Evolutionary conservation across 2,329 filamentous ascomycete genomes (phyloP), one percentile per base, ranked within the genome.

Genomic region (Colletotrichum incanum): DNA sequence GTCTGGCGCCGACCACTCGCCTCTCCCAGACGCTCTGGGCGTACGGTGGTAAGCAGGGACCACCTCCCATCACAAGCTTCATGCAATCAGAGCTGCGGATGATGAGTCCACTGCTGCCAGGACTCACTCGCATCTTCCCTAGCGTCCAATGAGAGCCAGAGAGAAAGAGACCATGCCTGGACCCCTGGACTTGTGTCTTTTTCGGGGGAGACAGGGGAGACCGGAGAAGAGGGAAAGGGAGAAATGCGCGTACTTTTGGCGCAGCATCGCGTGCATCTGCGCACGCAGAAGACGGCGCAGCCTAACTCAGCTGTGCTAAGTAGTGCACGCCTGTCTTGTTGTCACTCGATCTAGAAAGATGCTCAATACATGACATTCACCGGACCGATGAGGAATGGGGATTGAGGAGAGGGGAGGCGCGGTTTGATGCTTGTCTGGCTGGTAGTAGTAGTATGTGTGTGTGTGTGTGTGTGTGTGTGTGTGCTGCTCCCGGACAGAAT

Each of bases 21-120:
- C 20, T 23, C 5, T 16, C 16, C 18, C 55, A 28, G 34, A 37
- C 62, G 65, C 20, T 45, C 54, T 31, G 2, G 52, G 37, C 1
- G 5, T 8, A 34, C 31, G 28, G 31, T 14, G 8, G 34, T 59
- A 60, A 60, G 67, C 67, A 67, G 31, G 56, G 63, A 23, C 45
- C 62, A 60, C 45, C 37, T 20, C 2, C 50, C n/a, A 43, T 62
- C 63, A 61, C 63, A 71, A 56, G 67, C 63, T 71, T 71, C 67
- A 67, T 71, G 63, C 63, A 67, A 71, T 61, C 67, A 66, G 62
- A 49, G 63, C 55, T 39, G 47, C 54, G 49, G 26, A 43, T 18
- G 34, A 69, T 20, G 66, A 65, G 50, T 39, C 56, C 28, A 37
- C 37, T 34, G 20, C 37, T 26, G 20, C 2, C 41, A 31, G 43